phyloP scores from a whole-genome alignment of 441 rosid genomes.

The Arabidopsis hybrid region DNA sequence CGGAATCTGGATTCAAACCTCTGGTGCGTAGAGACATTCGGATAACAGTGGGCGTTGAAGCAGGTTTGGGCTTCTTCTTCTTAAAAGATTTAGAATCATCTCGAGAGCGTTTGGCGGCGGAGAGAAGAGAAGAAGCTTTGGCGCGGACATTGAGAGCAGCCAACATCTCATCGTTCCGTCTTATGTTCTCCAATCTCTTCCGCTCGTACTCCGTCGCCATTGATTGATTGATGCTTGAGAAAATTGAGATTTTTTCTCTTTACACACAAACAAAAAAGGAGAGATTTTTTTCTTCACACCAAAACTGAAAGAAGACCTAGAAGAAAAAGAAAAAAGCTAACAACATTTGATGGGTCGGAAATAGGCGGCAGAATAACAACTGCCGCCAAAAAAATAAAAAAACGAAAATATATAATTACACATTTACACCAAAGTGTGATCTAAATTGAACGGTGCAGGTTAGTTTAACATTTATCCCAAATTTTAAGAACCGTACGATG shows the following conservation, averaged over 20 bases:
- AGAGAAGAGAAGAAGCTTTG: conserved; percentile 61
- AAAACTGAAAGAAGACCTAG: neutral
- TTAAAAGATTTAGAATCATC: conserved; percentile 52
- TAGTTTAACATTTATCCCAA: too few relatives aligned
- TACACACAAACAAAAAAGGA: too few relatives aligned
- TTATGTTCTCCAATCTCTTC: conserved; percentile 74
- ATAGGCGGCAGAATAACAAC: too few relatives aligned
- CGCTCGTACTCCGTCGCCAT: conserved; percentile 85
- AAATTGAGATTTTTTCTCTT: neutral
- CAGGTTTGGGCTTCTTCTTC: conserved; percentile 54
- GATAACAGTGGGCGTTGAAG: conserved; percentile 54
- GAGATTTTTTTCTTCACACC: neutral
- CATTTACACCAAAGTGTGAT: too few relatives aligned
- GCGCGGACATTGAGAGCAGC: conserved; percentile 70
- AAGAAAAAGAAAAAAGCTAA: neutral
- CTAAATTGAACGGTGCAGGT: too few relatives aligned
- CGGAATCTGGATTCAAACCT: conserved; percentile 72
- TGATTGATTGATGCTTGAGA: conserved; percentile 40
- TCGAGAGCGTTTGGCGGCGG: conserved; percentile 59
- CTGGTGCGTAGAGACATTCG: conserved; percentile 71
- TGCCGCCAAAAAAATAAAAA: too few relatives aligned
- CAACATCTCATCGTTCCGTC: conserved; percentile 72
- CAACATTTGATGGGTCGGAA: too few relatives aligned
- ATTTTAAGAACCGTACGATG: too few relatives aligned
- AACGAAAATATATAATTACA: too few relatives aligned